Conservation (phyloP, 2,329 filamentous ascomycete genomes). For the Helicocarpus griseus region DNA sequence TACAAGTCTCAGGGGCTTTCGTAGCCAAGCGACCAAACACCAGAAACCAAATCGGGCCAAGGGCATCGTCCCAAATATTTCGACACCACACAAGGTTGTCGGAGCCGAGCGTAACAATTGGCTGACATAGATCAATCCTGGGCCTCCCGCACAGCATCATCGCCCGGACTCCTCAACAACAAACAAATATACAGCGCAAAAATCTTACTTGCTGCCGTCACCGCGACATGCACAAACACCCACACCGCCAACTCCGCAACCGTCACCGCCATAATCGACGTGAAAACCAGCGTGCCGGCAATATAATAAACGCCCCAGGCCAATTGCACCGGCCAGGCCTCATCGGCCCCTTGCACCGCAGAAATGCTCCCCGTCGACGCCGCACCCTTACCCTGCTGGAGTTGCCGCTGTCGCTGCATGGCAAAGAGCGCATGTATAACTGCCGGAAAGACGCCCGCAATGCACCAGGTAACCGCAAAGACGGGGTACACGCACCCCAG, state of each 20-base stretch:
- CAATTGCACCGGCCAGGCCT: slow-evolving; percentile 23
- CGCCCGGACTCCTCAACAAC: slow-evolving; percentile 2
- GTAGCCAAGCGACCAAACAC: too few relatives aligned
- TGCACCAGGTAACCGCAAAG: slow-evolving; percentile 20
- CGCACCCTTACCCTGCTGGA: not conserved
- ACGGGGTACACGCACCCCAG: slow-evolving; percentile 23
- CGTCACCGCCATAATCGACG: slow-evolving; percentile 26
- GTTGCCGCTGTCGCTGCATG: not conserved
- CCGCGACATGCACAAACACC: slow-evolving; percentile 17
- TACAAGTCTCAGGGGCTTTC: too few relatives aligned
- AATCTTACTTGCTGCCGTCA: slow-evolving; percentile 19
- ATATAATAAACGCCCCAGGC: slow-evolving; percentile 25
- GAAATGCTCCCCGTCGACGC: slow-evolving; percentile 4
- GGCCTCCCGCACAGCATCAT: too few relatives aligned
- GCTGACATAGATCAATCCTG: too few relatives aligned
- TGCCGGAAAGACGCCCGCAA: slow-evolving; percentile 17
- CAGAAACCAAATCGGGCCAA: too few relatives aligned
- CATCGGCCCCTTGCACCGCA: slow-evolving; percentile 19
- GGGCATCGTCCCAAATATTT: too few relatives aligned
- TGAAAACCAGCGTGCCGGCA: slow-evolving; percentile 24
- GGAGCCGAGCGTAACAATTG: too few relatives aligned
- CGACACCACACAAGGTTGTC: too few relatives aligned
- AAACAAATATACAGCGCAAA: slow-evolving; percentile 15
- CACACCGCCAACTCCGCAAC: slow-evolving; percentile 23
- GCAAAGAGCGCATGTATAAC: slow-evolving; percentile 16